Conservation (phyloP, 805 yeast species). For the Ogataea degrootiae region DNA sequence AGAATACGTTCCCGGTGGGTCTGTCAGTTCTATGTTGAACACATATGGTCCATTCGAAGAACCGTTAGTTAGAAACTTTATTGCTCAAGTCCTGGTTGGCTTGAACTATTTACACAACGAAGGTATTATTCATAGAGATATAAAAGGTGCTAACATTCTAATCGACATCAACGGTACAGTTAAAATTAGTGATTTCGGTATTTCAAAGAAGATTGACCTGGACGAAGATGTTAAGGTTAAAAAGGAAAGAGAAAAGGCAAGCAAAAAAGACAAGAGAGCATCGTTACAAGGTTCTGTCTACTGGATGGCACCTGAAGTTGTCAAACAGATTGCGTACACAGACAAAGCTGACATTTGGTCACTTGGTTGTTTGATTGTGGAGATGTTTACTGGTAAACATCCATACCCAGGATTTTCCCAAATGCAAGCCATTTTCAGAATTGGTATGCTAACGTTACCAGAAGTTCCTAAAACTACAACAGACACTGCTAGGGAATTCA, state of each 20-base stretch:
- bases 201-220: constrained; percentile 46
- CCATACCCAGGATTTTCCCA: constrained; percentile 94
- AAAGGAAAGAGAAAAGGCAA: constrained; percentile 33
- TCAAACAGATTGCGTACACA: constrained; percentile 86
- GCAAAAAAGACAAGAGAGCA: constrained; percentile 54
- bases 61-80: constrained; percentile 50
- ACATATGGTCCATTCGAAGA: constrained; percentile 62
- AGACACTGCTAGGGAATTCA: constrained; percentile 60
- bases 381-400: constrained; percentile 93
- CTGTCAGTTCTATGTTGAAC: constrained; percentile 49
- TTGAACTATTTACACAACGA: constrained; percentile 51
- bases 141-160: constrained; percentile 60
- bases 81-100: constrained; percentile 52
- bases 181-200: constrained; percentile 63
- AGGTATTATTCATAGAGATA: constrained; percentile 58
- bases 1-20: constrained; percentile 44
- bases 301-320: constrained; percentile 99
- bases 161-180: constrained; percentile 58
- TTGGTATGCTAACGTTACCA: constrained; percentile 84
- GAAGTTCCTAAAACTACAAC: constrained; percentile 73
- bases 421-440: constrained; percentile 94
- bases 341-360: constrained; percentile 97
- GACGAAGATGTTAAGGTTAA: constrained; percentile 16
- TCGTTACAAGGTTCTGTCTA: constrained; percentile 92
- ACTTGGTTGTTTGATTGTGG: constrained; percentile 88